Base-by-base conservation (phyloP, 441 rosid species). In the Aquilaria agallochum region DNA sequence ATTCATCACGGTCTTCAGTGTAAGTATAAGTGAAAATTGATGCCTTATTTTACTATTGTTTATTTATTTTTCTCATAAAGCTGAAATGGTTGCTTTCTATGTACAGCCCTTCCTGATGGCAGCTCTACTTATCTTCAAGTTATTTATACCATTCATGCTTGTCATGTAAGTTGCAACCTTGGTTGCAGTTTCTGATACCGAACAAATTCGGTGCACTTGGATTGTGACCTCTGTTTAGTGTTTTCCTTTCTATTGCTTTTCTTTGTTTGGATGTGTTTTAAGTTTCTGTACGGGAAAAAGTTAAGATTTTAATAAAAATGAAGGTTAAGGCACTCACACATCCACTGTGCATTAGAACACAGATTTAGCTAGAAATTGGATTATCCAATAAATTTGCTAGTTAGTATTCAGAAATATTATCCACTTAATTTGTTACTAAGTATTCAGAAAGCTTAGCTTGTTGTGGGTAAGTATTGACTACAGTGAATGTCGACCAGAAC, bases 71-170 rank as follows among this genome's bases (percentile, higher is more conserved):
- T 40, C 9, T 60, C 52, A 54, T 64, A 36, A 31, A 56, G 65
- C 69, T 74, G 55, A 75, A 59, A 27, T 49, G 36, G n/a, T 31
- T 61, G 69, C 31, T 56, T 42, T 62, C 49, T 62, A 4, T 63
- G 61, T 77, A 74, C 92, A 93, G 98, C 98, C 97, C 2, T 94
- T 94, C 83, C 71, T 90, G 82, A 94, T 94, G 98, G 92, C 97
- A 70, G 91, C 95, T 46, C 87, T 94, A 50, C 93, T 91, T 36
- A 84, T 89, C 71, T 89, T 90, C 92, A 91, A 90, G 88, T 80
- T 94, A 59, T 83, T 94, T 82, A 86, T 94, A 78, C 99, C 97
- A n/a, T 94, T 94, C 77, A 67, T 94, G 87, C 94, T 94, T 64
- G 99, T 94, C 68, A 87, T 91, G 99, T 94, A 81, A 94, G 98